Percentiles rank a stretch among this genome's conserved stretches.
These are phyloP conservation scores for Ogataea salicorniae DNA, from an alignment of 805 yeast genomes.

Conservation along the genomic window DNA sequence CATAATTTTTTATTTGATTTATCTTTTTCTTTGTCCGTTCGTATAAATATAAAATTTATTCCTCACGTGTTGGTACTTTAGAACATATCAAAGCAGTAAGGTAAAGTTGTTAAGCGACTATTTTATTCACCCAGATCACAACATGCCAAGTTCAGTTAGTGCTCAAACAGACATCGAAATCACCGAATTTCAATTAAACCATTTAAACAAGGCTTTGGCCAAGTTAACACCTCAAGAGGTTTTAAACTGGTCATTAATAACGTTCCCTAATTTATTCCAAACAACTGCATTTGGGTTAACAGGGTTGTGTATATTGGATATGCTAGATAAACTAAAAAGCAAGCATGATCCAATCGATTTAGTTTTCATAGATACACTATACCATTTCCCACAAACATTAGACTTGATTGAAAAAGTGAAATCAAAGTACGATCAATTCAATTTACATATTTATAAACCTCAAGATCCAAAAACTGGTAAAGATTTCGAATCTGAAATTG, in stretches of 20 bases:
- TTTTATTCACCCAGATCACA: no score
- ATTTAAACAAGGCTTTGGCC: conserved; percentile 60
- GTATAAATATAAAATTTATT: no score
- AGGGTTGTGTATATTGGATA: conserved; percentile 83
- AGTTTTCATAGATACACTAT: conserved; percentile 83
- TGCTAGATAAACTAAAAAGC: conserved; percentile 50
- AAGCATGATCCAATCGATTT: conserved; percentile 50
- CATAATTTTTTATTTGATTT: no score
- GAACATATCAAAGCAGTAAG: no score
- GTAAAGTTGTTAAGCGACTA: no score
- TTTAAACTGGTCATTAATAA: conserved; percentile 74
- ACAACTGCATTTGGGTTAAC: conserved; percentile 95
- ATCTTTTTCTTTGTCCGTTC: no score
- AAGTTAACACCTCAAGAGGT: conserved; percentile 63
- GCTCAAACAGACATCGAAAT: conserved; percentile 8
- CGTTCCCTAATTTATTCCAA: conserved; percentile 79
- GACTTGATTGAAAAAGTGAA: conserved; percentile 61
- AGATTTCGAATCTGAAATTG: conserved; percentile 49
- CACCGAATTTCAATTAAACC: conserved; percentile 44
- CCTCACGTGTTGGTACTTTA: no score
- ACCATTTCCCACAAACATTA: conserved; percentile 92
- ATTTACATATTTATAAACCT: conserved; percentile 67
- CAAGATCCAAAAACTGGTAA: conserved; percentile 5
- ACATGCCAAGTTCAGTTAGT: not conserved
- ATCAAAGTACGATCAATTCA: conserved; percentile 47